Percentiles rank a stretch among this genome's conserved stretches.
Evolutionary conservation across 495 filamentous ascomycete species (phyloP).

Genomic region (Peziza echinospora): DNA sequence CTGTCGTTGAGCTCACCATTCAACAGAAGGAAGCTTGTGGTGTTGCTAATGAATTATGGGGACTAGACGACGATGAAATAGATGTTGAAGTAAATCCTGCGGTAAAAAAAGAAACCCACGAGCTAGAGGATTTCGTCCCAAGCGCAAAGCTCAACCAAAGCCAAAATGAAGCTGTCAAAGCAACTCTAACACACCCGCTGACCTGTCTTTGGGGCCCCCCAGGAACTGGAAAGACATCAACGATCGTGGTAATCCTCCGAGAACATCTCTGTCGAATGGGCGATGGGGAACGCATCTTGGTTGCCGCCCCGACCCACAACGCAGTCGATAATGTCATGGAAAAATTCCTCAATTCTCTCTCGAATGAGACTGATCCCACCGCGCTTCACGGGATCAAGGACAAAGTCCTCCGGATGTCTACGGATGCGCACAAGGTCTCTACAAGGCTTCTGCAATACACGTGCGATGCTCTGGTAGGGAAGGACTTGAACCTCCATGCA

Average conservation of each 20-base stretch:
- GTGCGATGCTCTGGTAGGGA: conserved; percentile 28
- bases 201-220: conserved; percentile 32
- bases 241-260: conserved; percentile 28
- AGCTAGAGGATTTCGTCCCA: neutral
- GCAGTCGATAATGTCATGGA: conserved; percentile 32
- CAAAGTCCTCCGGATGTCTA: too few relatives aligned
- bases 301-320: conserved; percentile 31
- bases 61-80: conserved; percentile 13
- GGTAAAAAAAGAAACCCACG: neutral
- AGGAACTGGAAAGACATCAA: conserved; percentile 32
- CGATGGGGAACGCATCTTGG: conserved; percentile 21
- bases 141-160: conserved; percentile 22
- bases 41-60: too few relatives aligned
- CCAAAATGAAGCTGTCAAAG: conserved; percentile 25
- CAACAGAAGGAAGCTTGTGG: conserved; percentile 17
- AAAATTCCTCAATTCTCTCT: conserved; percentile 23
- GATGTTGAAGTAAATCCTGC: conserved; percentile 14
- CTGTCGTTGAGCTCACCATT: conserved; percentile 21
- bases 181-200: conserved; percentile 21
- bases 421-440: too few relatives aligned
- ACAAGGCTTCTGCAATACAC: too few relatives aligned
- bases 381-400: too few relatives aligned
- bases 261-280: conserved; percentile 18
- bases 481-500: conserved; percentile 23
- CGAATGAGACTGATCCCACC: too few relatives aligned